Evolutionary conservation across 345 rosid genomes (phyloP), one percentile per base, ranked within the genome.

Genomic region (Toxicodendron radicans): DNA sequence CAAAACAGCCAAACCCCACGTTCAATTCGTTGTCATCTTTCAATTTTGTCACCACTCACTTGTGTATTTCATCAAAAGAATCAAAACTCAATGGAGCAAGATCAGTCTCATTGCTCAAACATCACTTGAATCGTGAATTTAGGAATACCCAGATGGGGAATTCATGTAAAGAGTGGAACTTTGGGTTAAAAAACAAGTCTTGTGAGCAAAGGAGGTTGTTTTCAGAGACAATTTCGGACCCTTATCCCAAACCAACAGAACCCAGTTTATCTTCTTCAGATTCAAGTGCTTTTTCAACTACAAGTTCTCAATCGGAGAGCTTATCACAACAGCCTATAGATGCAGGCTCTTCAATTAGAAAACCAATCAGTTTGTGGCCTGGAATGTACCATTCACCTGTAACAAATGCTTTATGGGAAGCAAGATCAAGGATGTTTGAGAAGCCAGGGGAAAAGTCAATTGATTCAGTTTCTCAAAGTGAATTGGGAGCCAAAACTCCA

Each of bases 361-460:
- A 82, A 80, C 97, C 98, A 0, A 78, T 94, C 60, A 90, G 96
- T 80, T 76, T 94, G 48, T 94, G 98, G 98, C 98, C 98, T 60
- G 96, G 98, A 67, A 92, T 92, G 94, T 94, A 94, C 80, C 95
- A 90, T 70, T 92, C 98, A 1, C 97, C 98, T 3, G 98, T 92
- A 1, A 90, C 97, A 56, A 92, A 94, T 71, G 97, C 97, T 76
- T 82, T 94, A 0, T 94, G 98, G 97, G 96, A 92, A 82, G 97
- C 96, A 13, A 85, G 98, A 81, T 83, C 94, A 4, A 82, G 71
- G 24, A 86, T 92, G 21, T 88, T 86, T 78, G 94, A 85, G 79
- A 76, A 53, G 49, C 60, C 68, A 57, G 80, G 58, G 51, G 89
- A 71, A 3, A 66, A 33, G 32, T 66, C 60, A 9, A 43, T 64